Conservation (phyloP, 2,329 filamentous ascomycete genomes). For the Fusarium sambucinum region DNA sequence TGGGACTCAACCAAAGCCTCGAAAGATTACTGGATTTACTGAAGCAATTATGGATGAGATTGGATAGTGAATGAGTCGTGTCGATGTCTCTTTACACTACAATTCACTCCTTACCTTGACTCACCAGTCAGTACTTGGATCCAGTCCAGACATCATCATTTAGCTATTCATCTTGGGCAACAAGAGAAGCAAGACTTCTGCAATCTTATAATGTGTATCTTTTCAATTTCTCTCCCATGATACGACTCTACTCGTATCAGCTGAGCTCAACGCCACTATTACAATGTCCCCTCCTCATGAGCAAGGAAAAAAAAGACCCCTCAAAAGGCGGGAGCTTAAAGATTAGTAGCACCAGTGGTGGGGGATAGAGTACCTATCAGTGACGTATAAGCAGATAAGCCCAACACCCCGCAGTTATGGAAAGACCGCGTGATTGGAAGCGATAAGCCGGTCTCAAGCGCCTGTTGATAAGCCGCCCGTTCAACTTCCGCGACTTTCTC, state of each 20-base stretch:
- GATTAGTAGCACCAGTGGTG: conserved; percentile 10
- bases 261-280: not conserved
- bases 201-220: not conserved
- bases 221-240: not conserved
- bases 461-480: conserved; percentile 7
- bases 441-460: conserved; percentile 41
- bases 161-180: not conserved
- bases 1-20: not conserved
- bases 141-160: not conserved
- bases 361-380: conserved; percentile 16
- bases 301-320: not conserved
- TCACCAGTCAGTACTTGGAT: not conserved
- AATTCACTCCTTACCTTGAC: not conserved
- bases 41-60: not conserved
- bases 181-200: not conserved
- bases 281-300: not conserved
- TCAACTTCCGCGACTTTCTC: conserved; percentile 3
- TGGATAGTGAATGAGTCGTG: not conserved
- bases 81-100: not conserved
- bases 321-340: not conserved
- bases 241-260: too few relatives aligned
- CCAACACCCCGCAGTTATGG: conserved; percentile 24
- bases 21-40: not conserved
- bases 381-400: conserved; percentile 39
- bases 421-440: conserved; percentile 32